phyloP scores from a whole-genome alignment of 192 early-diverging fungal species.

The Martensiomyces pterosporus region DNA sequence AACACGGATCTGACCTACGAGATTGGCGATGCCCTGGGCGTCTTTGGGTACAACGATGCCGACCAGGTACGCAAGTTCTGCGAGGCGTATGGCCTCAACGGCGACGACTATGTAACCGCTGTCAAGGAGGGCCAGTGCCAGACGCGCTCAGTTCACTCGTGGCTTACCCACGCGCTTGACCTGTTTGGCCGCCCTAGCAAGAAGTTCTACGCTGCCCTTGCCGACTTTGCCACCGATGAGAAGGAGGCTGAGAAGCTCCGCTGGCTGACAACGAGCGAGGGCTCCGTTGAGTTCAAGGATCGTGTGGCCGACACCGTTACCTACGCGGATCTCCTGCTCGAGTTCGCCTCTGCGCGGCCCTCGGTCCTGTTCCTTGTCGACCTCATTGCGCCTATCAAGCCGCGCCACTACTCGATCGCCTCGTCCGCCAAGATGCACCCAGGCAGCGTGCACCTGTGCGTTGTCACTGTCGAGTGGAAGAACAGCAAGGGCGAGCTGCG shows the following conservation, averaged over 20 bases:
- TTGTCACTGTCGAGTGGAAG: slow-evolving; percentile 90
- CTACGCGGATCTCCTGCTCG: slow-evolving; percentile 81
- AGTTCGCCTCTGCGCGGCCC: slow-evolving; percentile 80
- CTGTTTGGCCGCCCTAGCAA: slow-evolving; percentile 93
- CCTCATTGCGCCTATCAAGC: slow-evolving; percentile 84
- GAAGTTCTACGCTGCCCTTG: slow-evolving; percentile 85
- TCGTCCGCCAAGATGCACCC: slow-evolving; percentile 85
- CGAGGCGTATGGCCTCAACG: slow-evolving; percentile 65
- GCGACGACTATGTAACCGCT: slow-evolving; percentile 58
- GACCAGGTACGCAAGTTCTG: slow-evolving; percentile 71
- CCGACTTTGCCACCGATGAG: slow-evolving; percentile 63
- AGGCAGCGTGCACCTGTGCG: slow-evolving; percentile 82
- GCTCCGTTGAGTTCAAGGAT: slow-evolving; percentile 71
- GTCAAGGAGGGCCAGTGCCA: slow-evolving; percentile 60
- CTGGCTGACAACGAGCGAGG: slow-evolving; percentile 65
- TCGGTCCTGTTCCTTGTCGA: slow-evolving; percentile 65
- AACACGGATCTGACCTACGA: slow-evolving; percentile 80
- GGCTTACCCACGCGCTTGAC: slow-evolving; percentile 81
- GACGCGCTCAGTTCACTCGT: slow-evolving; percentile 69
- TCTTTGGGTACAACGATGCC: slow-evolving; percentile 84
- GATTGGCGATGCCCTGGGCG: slow-evolving; percentile 91
- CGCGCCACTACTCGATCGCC: slow-evolving; percentile 97
- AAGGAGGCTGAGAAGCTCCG: slow-evolving; percentile 63
- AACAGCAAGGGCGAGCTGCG: slow-evolving; percentile 62
- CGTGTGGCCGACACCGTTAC: slow-evolving; percentile 80